phyloP scores from a whole-genome alignment of 2,329 filamentous ascomycete genomes.

The Exophiala dermatitidis region DNA sequence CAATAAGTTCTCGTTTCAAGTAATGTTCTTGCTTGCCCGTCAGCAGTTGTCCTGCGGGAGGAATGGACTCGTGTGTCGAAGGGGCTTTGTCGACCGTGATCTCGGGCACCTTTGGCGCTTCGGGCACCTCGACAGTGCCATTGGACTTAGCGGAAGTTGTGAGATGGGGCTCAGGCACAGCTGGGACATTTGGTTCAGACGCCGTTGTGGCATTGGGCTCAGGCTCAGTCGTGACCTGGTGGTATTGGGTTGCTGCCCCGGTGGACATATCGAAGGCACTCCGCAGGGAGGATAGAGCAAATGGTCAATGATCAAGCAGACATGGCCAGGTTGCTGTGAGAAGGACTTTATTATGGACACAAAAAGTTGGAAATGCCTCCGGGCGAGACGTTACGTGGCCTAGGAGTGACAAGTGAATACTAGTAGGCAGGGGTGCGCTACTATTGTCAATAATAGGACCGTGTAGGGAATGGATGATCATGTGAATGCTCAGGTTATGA shows the following conservation, averaged over 20 bases:
- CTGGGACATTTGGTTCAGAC: not conserved
- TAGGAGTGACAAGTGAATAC: constrained; percentile 5
- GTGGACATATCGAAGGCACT: not conserved
- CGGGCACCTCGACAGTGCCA: not conserved
- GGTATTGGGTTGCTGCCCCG: not conserved
- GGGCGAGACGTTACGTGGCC: constrained; percentile 7
- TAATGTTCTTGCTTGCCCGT: constrained; percentile 99
- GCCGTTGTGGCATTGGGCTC: not conserved
- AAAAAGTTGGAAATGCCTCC: not conserved
- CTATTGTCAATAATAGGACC: no score
- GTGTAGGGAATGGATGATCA: not conserved
- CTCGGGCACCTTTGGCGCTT: constrained; percentile 8
- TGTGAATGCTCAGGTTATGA: not conserved
- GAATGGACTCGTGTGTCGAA: constrained; percentile 22
- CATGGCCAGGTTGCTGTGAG: not conserved
- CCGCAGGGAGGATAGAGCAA: not conserved
- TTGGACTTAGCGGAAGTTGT: constrained; percentile 2
- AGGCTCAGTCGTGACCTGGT: not conserved
- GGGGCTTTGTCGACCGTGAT: constrained; percentile 7
- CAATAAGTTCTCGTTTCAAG: constrained; percentile 89
- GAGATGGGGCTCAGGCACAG: no score
- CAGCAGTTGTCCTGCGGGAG: constrained; percentile 55
- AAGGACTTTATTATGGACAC: not conserved
- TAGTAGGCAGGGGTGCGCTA: not conserved
- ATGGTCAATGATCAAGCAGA: not conserved